Conservation (phyloP, 495 filamentous ascomycete species). For the Podospora didyma region DNA sequence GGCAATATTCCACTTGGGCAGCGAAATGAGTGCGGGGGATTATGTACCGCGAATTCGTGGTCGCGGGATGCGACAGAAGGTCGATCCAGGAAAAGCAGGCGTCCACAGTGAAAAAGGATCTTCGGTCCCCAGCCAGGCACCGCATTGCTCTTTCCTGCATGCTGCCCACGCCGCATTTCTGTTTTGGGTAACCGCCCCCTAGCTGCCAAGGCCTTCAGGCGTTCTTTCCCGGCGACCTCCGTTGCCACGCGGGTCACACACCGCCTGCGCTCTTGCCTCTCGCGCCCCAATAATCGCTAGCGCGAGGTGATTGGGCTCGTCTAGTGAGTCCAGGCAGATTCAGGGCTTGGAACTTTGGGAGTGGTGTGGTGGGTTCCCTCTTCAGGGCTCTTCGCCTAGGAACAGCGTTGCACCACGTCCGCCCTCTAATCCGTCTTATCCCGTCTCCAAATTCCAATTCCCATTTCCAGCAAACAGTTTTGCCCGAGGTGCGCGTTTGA, state of each 20-base stretch:
- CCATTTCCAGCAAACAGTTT: too few relatives aligned
- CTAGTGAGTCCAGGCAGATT: neutral
- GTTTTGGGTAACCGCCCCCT: neutral
- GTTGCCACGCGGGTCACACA: neutral
- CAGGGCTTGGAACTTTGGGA: too few relatives aligned
- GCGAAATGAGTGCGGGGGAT: neutral
- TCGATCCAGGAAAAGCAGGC: neutral
- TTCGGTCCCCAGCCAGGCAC: constrained; percentile 1
- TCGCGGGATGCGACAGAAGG: neutral
- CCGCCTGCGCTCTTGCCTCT: neutral
- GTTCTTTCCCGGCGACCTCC: neutral
- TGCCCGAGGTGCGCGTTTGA: too few relatives aligned
- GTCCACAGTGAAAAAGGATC: constrained; percentile 8
- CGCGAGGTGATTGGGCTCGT: neutral
- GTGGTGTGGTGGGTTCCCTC: too few relatives aligned
- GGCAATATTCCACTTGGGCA: too few relatives aligned
- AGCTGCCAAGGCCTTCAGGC: neutral
- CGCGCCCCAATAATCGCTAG: neutral
- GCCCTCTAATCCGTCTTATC: too few relatives aligned
- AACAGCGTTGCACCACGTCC: too few relatives aligned
- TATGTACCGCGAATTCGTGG: neutral
- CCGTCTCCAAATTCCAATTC: too few relatives aligned
- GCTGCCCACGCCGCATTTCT: constrained; percentile 19
- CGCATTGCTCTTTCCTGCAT: constrained; percentile 11
- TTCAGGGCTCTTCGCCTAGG: too few relatives aligned